Conservation (phyloP, 495 filamentous ascomycete genomes). For the Xylaria intraflava region DNA sequence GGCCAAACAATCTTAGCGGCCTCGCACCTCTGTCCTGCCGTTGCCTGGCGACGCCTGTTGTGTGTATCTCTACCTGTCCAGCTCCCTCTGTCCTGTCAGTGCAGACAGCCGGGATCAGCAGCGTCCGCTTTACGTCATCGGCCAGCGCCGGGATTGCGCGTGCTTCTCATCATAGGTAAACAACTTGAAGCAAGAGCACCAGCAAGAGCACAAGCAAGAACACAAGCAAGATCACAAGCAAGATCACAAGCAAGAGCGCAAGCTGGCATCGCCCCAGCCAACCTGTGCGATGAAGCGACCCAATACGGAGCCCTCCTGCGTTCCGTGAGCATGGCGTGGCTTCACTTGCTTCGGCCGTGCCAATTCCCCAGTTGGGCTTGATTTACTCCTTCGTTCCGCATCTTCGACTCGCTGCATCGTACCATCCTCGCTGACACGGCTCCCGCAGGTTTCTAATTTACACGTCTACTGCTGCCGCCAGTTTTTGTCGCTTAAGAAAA, state of each 20-base stretch:
- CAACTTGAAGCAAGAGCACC: too few species aligned
- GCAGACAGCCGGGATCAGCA: not conserved
- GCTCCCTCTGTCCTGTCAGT: not conserved
- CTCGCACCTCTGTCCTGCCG: not conserved
- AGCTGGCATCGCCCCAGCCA: not conserved
- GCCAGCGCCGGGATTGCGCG: not conserved
- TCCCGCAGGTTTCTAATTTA: not conserved
- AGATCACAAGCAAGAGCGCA: not conserved
- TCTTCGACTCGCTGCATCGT: not conserved
- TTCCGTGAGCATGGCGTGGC: not conserved
- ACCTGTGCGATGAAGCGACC: not conserved
- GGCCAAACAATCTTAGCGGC: not conserved
- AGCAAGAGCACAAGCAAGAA: not conserved
- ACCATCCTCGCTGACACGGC: not conserved
- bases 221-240: too few species aligned
- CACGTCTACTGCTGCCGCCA: not conserved
- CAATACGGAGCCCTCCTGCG: not conserved
- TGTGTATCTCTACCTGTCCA: not conserved
- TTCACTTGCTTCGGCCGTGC: not conserved
- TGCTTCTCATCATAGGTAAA: not conserved
- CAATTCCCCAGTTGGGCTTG: not conserved
- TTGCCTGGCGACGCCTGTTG: not conserved
- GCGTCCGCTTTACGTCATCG: not conserved
- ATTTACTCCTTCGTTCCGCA: not conserved
- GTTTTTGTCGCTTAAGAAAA: slow-evolving; percentile 5